Base-by-base conservation (phyloP, 208 protist genomes). In the Herpetomonas muscarum region DNA sequence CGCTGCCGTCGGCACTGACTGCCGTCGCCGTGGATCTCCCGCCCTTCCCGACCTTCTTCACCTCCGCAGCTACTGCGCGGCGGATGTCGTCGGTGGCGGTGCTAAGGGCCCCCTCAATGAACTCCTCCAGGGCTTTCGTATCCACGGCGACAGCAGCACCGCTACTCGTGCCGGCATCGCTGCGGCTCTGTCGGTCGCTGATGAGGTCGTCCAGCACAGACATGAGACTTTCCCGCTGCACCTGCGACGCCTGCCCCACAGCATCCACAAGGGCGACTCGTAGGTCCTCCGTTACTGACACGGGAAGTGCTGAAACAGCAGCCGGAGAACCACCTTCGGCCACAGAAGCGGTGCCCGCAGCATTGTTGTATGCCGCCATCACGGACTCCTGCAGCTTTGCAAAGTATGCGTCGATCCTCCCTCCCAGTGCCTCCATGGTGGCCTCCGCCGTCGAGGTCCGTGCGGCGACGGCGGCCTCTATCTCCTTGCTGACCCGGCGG, bases 161-260 rank as follows among this genome's bases (percentile, higher is more conserved):
- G 34, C 25, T 36, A n/a, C 47, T 53, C 42, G 26, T 48, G 31
- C 39, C 44, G 58, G 41, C 41, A 24, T 36, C 21, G 30, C 29
- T 17, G 29, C 31, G 3, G 10, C 12, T 21, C 17, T 28, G 30
- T 31, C 42, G 39, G 44, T 69, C 49, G 4, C 60, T 57, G 0
- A 89, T 21, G 41, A 74, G 39, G 15, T 81, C 76, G 21, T 64
- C 55, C 22, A 90, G 30, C 1, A 75, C 44, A 26, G 48, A 60
- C 28, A 50, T 39, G 34, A 92, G 36, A n/a, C 60, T 55, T 52
- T 84, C 78, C 47, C 85, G 77, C 50, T 92, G 80, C 31, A 67
- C 32, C 12, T 55, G 61, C 19, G 74, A 64, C 3, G 78, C 64
- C 48, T 73, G 66, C 49, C 84, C 68, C 29, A 88, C 72, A 12